A percentile compares a stretch with the other conserved stretches of the same genome.
Evolutionary conservation across 768 basidiomycete genomes (phyloP).

Genomic region (Fomitopsis pulvina): DNA sequence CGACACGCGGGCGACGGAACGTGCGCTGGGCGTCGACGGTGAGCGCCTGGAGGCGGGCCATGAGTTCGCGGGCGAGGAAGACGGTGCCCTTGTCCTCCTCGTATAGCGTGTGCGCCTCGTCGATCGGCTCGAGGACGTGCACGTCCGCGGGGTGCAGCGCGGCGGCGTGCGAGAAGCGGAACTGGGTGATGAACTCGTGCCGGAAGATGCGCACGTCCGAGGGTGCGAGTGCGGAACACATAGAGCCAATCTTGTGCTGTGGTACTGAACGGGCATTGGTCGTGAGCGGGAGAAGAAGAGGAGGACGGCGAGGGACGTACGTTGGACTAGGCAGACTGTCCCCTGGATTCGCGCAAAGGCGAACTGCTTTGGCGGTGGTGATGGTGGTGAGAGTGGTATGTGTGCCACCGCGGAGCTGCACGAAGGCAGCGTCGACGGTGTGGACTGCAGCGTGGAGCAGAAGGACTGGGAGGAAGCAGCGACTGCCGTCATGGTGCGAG

Average conservation of each 20-base stretch:
- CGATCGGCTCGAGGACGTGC: constrained; percentile 27
- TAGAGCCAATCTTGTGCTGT: constrained; percentile 7
- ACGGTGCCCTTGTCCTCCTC: constrained; percentile 30
- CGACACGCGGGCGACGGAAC: constrained; percentile 3
- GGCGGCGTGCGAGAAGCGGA: constrained; percentile 30
- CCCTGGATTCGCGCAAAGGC: constrained; percentile 23
- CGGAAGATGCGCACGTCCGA: constrained; percentile 28
- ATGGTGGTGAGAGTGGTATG: not conserved
- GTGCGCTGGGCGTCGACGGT: constrained; percentile 9
- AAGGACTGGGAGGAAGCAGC: not conserved
- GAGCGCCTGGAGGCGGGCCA: constrained; percentile 26
- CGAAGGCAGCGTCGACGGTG: not conserved
- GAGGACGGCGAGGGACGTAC: constrained; percentile 9
- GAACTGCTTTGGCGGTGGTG: constrained; percentile 8
- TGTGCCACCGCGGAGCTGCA: not conserved
- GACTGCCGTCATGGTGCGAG: not conserved
- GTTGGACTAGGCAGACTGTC: constrained; percentile 22
- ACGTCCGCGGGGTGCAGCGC: constrained; percentile 29
- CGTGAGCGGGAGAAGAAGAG: not conserved
- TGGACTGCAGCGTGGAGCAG: not conserved
- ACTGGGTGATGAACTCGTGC: constrained; percentile 34
- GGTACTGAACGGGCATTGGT: not conserved
- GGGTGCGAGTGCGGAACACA: constrained; percentile 23
- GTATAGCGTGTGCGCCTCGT: constrained; percentile 21
- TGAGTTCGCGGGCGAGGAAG: constrained; percentile 28